Conservation (phyloP, 1,139 yeast species). For the Meyerozyma athensensis region DNA sequence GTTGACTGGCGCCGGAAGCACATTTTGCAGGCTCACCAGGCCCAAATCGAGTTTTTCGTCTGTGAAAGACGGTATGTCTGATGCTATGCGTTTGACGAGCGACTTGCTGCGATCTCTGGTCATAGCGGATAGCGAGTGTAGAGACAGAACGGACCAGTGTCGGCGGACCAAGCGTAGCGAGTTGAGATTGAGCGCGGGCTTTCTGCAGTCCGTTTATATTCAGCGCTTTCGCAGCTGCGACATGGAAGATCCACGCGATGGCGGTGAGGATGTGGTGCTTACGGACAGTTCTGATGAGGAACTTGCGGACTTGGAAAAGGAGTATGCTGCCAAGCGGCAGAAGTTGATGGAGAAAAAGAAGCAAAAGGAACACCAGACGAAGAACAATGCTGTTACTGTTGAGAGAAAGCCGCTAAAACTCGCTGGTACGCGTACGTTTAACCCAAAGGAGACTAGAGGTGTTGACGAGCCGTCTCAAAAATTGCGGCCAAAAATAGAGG, state of each 20-base stretch:
- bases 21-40: constrained; percentile 10
- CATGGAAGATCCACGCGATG: constrained; percentile 21
- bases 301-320: constrained; percentile 20
- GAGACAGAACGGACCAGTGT: background rate
- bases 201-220: no score
- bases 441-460: no score
- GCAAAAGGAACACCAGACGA: constrained; percentile 6
- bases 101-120: constrained; percentile 46
- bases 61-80: constrained; percentile 29
- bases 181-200: no score
- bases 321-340: constrained; percentile 17
- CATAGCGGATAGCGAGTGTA: constrained; percentile 16
- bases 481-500: background rate
- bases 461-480: no score
- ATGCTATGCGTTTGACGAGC: constrained; percentile 43
- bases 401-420: no score
- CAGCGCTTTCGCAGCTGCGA: background rate
- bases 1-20: constrained; percentile 6
- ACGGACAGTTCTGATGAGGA: constrained; percentile 24
- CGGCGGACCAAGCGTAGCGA: no score
- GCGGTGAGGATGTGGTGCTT: constrained; percentile 11
- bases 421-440: no score
- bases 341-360: constrained; percentile 14
- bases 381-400: background rate
- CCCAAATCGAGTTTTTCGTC: constrained; percentile 15